Conservation (phyloP, 164 flowering plant genomes). For the Stephania japonica region DNA sequence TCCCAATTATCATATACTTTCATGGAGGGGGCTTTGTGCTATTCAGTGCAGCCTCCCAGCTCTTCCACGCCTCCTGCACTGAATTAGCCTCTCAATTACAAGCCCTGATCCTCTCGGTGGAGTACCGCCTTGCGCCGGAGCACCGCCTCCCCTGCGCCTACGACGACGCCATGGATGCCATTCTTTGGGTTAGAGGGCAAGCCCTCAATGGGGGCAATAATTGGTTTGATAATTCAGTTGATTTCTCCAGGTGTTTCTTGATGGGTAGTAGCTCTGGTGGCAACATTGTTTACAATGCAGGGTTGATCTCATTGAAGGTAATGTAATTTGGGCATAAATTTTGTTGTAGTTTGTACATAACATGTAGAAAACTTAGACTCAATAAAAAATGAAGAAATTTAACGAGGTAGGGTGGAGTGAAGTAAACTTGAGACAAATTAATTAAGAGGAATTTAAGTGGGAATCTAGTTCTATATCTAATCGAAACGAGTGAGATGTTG, state of each 20-base stretch:
- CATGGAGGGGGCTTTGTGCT: slow-evolving; percentile 66
- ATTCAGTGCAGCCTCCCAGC: slow-evolving; percentile 24
- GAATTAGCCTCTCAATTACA: slow-evolving; percentile 27
- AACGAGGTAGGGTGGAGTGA: too few species aligned
- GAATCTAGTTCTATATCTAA: too few species aligned
- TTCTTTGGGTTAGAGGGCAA: slow-evolving; percentile 40
- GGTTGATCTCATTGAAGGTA: slow-evolving; percentile 22
- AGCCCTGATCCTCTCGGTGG: slow-evolving; percentile 43
- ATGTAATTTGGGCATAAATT: too few species aligned
- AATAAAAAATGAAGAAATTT: too few species aligned
- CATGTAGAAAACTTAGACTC: too few species aligned
- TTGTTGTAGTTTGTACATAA: too few species aligned
- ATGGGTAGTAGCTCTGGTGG: slow-evolving; percentile 69
- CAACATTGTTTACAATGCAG: slow-evolving; percentile 49
- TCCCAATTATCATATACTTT: slow-evolving; percentile 51
- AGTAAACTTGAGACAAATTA: too few species aligned
- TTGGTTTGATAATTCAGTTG: slow-evolving; percentile 42
- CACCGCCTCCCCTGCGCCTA: slow-evolving; percentile 72
- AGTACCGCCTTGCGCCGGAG: slow-evolving; percentile 69
- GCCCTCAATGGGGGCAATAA: slow-evolving; percentile 26
- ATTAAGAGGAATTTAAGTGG: too few species aligned
- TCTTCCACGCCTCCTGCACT: slow-evolving; percentile 38
- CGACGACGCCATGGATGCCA: slow-evolving; percentile 47
- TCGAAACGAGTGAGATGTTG: too few species aligned
- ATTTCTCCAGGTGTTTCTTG: slow-evolving; percentile 41